Evolutionary conservation across 345 rosid species (phyloP), one percentile per base, ranked within the genome.

Genomic region (Atalantia buxifolia): DNA sequence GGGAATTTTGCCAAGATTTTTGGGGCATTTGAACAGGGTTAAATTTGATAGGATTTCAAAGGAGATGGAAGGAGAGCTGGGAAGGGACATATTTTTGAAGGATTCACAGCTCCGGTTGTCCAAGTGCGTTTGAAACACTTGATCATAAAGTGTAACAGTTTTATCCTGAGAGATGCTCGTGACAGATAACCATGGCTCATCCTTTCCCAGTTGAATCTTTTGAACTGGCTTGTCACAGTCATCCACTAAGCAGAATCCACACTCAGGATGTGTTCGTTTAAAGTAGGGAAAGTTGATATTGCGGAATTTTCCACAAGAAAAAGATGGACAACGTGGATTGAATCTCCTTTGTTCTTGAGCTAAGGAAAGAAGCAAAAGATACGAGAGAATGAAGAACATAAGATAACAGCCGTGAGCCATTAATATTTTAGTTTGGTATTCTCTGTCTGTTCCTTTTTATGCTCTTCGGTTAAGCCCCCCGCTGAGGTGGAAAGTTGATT

Each of bases 21-120:
- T 4, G 48, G 74, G 50, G 72, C 90, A 89, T 72, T 70, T 82
- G 81, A 76, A 79, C 77, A 88, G 30, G 71, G 69, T 68, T 40
- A 40, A 7, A n/a, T 79, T 36, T 0, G 6, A 0, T 2, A 2
- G 13, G 7, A 79, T 55, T 6, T 35, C 19, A 6, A 80, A 82
- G 31, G 65, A 59, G 33, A 84, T 68, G 72, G 65, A 83, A 21
- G 88, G 88, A 18, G 77, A 75, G 12, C 25, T 14, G 36, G 88
- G 82, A 59, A 85, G 72, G 68, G 85, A 80, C 19, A 83, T 69
- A 68, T 48, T 68, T 25, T 81, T 79, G 35, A 83, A 82, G 72
- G 79, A 79, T 12, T 18, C 40, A 35, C 88, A 86, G n/a, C 57
- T 6, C 10, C 19, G 21, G n/a, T 79, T n/a, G 4, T 3, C 1